phyloP scores from a whole-genome alignment of 306 rosid genomes.

The Crataegus laevigata region DNA sequence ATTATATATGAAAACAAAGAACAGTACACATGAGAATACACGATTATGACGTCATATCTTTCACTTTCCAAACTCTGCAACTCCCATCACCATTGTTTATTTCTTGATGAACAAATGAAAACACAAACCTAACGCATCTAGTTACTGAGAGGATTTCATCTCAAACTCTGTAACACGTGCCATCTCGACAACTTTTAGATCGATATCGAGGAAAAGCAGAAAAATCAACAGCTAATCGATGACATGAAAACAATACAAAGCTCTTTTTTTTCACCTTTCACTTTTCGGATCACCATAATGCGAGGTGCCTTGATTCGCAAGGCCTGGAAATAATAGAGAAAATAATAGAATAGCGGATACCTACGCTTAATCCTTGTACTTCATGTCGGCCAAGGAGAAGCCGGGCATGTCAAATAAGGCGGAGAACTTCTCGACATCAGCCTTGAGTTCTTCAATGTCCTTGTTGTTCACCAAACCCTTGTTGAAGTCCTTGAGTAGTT shows the following conservation, averaged over 20 bases:
- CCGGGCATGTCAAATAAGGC: constrained; percentile 86
- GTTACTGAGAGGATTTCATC: constrained; percentile 3
- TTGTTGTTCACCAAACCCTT: constrained; percentile 80
- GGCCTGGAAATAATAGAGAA: background rate
- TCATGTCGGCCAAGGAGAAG: constrained; percentile 61
- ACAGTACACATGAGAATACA: background rate
- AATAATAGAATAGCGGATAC: background rate
- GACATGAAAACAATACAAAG: background rate
- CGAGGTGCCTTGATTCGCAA: background rate
- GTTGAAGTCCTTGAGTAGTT: constrained; percentile 94
- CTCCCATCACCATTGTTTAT: background rate
- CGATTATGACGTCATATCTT: background rate
- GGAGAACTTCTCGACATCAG: constrained; percentile 77
- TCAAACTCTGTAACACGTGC: background rate
- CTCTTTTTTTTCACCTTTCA: background rate
- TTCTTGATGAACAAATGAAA: background rate
- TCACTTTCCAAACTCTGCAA: background rate
- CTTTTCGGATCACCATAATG: background rate
- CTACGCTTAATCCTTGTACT: constrained; percentile 68
- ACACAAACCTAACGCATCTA: background rate
- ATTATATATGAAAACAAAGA: background rate
- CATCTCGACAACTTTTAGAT: background rate
- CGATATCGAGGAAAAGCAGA: too few relatives aligned
- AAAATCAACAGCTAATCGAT: background rate
- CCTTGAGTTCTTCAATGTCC: constrained; percentile 71